phyloP scores from a whole-genome alignment of 768 basidiomycete species.

The Russula sp. region DNA sequence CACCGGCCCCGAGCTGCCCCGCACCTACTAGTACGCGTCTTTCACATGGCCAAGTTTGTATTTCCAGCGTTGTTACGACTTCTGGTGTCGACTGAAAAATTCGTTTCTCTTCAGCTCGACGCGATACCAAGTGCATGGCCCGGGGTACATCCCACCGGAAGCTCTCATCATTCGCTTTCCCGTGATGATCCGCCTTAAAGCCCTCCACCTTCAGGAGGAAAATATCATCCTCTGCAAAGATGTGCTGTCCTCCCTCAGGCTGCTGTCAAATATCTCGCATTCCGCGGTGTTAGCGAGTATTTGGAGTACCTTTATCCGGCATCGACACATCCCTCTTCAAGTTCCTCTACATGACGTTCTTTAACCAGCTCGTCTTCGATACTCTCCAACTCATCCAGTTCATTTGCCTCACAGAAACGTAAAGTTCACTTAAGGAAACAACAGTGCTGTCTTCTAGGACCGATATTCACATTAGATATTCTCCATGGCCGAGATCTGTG shows the following conservation, averaged over 20 bases:
- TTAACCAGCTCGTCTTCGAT: not conserved
- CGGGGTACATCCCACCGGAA: not conserved
- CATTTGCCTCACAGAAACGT: not conserved
- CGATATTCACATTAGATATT: not conserved
- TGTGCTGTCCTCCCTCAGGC: not conserved
- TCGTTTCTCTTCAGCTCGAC: not conserved
- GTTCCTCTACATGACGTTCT: not conserved
- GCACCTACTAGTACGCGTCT: too few species aligned
- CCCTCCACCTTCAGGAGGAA: not conserved
- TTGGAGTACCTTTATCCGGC: too few species aligned
- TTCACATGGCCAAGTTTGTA: too few species aligned
- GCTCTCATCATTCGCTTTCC: not conserved
- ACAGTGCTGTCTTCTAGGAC: not conserved
- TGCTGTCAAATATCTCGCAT: not conserved
- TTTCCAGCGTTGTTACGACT: not conserved
- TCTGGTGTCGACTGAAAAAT: not conserved
- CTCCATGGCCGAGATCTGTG: not conserved
- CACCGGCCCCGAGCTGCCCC: too few species aligned
- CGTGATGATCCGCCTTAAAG: not conserved
- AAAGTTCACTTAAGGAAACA: not conserved
- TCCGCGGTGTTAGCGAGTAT: not conserved
- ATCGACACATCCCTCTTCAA: not conserved
- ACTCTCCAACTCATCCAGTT: not conserved
- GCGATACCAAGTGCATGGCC: not conserved
- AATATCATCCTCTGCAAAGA: not conserved